Evolutionary conservation across 257 asterid genomes (phyloP).

Genomic region (Solanum habrochaites): DNA sequence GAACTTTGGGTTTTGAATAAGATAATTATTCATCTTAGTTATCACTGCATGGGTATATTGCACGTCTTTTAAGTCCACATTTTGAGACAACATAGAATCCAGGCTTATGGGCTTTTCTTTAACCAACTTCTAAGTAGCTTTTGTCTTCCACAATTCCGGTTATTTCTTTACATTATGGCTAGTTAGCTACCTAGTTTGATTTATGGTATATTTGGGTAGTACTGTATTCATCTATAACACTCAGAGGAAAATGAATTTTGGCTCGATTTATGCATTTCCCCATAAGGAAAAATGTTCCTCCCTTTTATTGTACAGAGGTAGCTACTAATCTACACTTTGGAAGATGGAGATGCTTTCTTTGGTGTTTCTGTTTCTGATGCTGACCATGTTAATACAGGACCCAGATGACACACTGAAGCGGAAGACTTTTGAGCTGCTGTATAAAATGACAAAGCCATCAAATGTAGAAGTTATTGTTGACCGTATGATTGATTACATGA

Average conservation of each 20-base stretch:
- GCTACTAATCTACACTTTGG: not conserved
- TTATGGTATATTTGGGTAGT: not conserved
- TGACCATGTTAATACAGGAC: conserved; percentile 38
- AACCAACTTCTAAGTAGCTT: not conserved
- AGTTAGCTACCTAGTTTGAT: not conserved
- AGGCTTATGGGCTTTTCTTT: not conserved
- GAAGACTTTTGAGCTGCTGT: conserved; percentile 90
- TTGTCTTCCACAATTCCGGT: not conserved
- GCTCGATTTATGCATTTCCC: not conserved
- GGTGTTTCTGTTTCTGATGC: not conserved
- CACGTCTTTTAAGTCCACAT: not conserved
- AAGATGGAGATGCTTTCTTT: not conserved
- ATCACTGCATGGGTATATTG: not conserved
- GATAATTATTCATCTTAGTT: not conserved
- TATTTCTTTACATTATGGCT: not conserved
- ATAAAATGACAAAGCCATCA: conserved; percentile 96
- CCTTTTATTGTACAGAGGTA: not conserved
- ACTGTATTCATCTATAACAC: not conserved
- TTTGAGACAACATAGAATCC: not conserved
- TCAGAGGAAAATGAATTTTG: not conserved
- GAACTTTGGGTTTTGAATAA: not conserved
- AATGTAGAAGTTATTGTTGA: conserved; percentile 97
- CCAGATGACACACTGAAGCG: conserved; percentile 98
- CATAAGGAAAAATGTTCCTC: not conserved
- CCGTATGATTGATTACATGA: conserved; percentile 95